Base-by-base conservation (phyloP, 2,329 filamentous ascomycete genomes). In the Rutstroemia sp. region DNA sequence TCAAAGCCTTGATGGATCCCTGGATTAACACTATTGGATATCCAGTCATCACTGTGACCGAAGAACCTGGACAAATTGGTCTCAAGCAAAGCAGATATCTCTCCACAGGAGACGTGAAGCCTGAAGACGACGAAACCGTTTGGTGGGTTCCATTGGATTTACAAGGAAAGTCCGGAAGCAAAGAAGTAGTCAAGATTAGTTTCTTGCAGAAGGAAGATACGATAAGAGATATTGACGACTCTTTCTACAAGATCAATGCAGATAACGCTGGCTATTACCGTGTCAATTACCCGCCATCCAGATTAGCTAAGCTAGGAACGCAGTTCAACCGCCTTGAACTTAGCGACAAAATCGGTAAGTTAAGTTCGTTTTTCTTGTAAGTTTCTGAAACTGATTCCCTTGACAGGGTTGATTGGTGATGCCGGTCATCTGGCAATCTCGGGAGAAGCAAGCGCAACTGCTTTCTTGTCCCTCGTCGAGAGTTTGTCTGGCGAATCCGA, bases 1-100 rank as follows among this genome's bases (percentile, higher is more conserved):
- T 99, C 38, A 85, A 86, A 62, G 78, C 79, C 49, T 87, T 97
- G 68, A 99, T 99, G 92, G 79, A 90, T 63, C 85, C 88, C 18
- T 99, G 94, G 94, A 96, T 97, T 68, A 85, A 87, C 65, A 94
- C 92, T 75, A 95, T 97, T 63, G 94, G 94, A 1, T 95, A 96
- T 73, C 94, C 94, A 0, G 85, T 97, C 14, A 74, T 99, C 19
- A 95, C 88, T 2, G 82, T 97, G 16, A 80, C 86, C 21, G 94
- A 97, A 73, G 85, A 92, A 70, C 82, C 86, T 57, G 87, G 88
- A 16, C 86, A 92, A 70, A 87, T 97, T 66, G 83, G 82, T 45
- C 75, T 97, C 59, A 86, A 86, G 69, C 94, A 99, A 72, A 87
- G 83, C 52, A 87, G 94, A 57, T 99, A 96, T 80, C 78, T 99